Evolutionary conservation across 805 yeast species (phyloP), one percentile per base, ranked within the genome.

Genomic region (Torulaspora microellipsoides): DNA sequence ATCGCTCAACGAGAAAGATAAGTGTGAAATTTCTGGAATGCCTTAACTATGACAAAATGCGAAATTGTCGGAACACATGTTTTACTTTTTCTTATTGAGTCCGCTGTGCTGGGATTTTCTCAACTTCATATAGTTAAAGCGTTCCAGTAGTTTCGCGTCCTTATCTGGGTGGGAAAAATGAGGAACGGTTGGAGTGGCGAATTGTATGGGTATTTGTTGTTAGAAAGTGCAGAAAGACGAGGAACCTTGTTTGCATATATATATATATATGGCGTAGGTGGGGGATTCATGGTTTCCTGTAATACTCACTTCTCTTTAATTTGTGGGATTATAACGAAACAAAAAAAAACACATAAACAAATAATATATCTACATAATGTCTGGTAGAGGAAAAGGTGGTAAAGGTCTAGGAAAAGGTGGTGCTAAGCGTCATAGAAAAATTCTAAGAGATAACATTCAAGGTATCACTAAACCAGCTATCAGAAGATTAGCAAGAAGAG

Each of bases 351-450:
- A 20, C 25, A 20, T 20, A 20, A 20, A 20, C 25, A 20, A 20
- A 20, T 20, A 20, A 20, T 20, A 20, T 20, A 20, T 20, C 25
- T 20, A 20, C 4, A 20, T 20, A 68, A 89, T 89, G 96, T 88
- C 96, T 71, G 96, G 98, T 73, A 90, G 97, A 82, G 99, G 99
- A 69, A 91, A 93, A 88, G 98, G 98, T 70, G 99, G 98, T 69
- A 93, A 93, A 86, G 99, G 99, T 77, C 81, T 93, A 66, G 99
- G 99, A 69, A 93, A 93, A 79, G 98, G 97, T 77, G 99, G 99
- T 79, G 99, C 99, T 66, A 91, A 91, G 84, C 89, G 99, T 77
- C 99, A 91, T 89, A 88, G 98, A 83, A 90, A 90, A 87, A 87
- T 91, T 75, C 80, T 90, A 58, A 90, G 98, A 81, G 99, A 93